A percentile compares a stretch with the other conserved stretches of the same genome.
Conservation (phyloP, 805 yeast genomes). For the Teunomyces barrocoloradensis region DNA sequence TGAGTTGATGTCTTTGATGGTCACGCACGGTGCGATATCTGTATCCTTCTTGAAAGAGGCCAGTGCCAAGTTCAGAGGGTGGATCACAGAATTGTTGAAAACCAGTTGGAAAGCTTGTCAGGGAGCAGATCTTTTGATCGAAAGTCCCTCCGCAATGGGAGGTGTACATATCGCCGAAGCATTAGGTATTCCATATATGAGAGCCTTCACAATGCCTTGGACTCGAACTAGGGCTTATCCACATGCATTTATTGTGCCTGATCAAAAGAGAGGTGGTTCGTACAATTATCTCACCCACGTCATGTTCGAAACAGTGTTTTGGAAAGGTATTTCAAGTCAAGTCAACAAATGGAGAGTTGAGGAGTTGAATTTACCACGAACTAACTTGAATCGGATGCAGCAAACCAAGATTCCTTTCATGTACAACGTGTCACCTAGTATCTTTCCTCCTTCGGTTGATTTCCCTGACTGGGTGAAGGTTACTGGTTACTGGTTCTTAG, state of each 20-base stretch:
- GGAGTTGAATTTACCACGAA: conserved; percentile 60
- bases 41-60: conserved; percentile 84
- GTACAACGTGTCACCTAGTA: conserved; percentile 83
- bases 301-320: conserved; percentile 85
- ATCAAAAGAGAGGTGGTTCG: conserved; percentile 87
- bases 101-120: conserved; percentile 89
- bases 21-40: conserved; percentile 82
- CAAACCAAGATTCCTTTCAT: conserved; percentile 83
- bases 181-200: conserved; percentile 79
- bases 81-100: conserved; percentile 73
- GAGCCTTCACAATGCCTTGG: conserved; percentile 99
- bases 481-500: conserved; percentile 93
- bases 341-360: conserved; percentile 85
- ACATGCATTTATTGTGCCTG: conserved; percentile 94
- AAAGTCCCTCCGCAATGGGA: conserved; percentile 95
- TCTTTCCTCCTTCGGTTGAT: conserved; percentile 90
- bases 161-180: conserved; percentile 96
- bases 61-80: conserved; percentile 67
- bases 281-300: conserved; percentile 92
- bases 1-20: conserved; percentile 89
- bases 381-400: conserved; percentile 67
- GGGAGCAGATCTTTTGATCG: conserved; percentile 77
- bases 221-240: conserved; percentile 93
- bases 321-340: conserved; percentile 89
- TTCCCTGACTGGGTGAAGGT: conserved; percentile 94